Evolutionary conservation across 768 basidiomycete species (phyloP).

Genomic region (Daedalea quercina): DNA sequence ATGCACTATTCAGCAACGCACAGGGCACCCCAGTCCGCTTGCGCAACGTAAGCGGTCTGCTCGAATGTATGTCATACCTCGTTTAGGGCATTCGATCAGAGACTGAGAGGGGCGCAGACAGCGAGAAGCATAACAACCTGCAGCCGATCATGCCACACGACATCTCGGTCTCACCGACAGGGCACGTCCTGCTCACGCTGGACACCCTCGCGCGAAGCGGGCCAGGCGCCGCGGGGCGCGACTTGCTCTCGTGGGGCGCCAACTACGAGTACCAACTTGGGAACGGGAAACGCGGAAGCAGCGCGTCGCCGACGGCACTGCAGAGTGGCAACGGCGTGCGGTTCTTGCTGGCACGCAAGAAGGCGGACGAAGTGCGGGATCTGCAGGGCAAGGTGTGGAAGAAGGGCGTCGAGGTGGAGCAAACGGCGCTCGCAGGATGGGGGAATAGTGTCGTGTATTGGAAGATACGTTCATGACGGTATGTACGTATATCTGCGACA

Average conservation of each 20-base stretch:
- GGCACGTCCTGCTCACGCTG: conserved; percentile 71
- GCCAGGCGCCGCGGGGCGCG: conserved; percentile 47
- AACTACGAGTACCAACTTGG: conserved; percentile 74
- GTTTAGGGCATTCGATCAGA: background rate
- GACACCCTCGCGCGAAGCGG: conserved; percentile 49
- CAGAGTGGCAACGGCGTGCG: conserved; percentile 46
- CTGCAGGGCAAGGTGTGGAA: conserved; percentile 55
- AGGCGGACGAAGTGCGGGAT: conserved; percentile 49
- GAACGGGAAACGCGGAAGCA: conserved; percentile 59
- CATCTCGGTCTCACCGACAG: conserved; percentile 64
- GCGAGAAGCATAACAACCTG: conserved; percentile 52
- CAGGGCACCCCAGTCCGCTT: conserved; percentile 67
- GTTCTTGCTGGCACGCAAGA: conserved; percentile 49
- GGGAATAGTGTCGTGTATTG: conserved; percentile 66
- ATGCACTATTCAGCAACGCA: conserved; percentile 56
- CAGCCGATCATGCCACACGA: conserved; percentile 57
- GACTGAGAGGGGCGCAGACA: conserved; percentile 37
- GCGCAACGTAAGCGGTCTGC: conserved; percentile 73
- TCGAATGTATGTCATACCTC: conserved; percentile 61
- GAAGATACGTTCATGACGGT: conserved; percentile 36
- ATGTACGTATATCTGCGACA: background rate
- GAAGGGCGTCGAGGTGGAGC: conserved; percentile 55
- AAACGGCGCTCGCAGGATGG: conserved; percentile 55
- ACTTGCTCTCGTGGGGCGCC: conserved; percentile 67
- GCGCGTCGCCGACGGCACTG: conserved; percentile 47